Evolutionary conservation across 331 rosid genomes (phyloP).

Genomic region (Pyracantha coccinea): DNA sequence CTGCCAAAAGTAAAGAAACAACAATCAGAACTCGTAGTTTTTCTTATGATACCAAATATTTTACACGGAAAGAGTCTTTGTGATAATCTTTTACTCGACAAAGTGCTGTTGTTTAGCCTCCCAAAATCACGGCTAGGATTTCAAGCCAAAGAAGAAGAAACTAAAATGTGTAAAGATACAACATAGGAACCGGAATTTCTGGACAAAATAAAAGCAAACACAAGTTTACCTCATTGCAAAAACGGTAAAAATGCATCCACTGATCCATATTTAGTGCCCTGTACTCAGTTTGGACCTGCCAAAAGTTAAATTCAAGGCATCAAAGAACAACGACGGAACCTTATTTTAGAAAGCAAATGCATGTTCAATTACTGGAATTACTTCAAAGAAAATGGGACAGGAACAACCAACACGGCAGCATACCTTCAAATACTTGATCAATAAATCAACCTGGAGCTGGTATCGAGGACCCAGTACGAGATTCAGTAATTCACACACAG

Average conservation of each 20-base stretch:
- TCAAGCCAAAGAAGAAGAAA: not conserved
- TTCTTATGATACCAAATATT: not conserved
- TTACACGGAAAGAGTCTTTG: not conserved
- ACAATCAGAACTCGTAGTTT: not conserved
- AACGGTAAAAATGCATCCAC: slow-evolving; percentile 51
- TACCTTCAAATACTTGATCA: slow-evolving; percentile 56
- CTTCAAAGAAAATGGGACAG: not conserved
- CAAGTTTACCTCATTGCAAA: slow-evolving; percentile 46
- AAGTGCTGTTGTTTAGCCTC: not conserved
- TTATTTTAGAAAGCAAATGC: not conserved
- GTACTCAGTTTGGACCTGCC: slow-evolving; percentile 54
- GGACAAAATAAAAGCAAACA: not conserved
- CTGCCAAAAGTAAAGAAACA: slow-evolving; percentile 24
- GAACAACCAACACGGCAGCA: not conserved
- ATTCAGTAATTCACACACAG: slow-evolving; percentile 56
- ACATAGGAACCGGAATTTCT: not conserved
- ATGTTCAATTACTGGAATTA: not conserved
- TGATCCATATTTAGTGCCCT: slow-evolving; percentile 54
- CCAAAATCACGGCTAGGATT: not conserved
- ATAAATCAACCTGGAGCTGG: slow-evolving; percentile 36
- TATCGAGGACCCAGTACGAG: slow-evolving; percentile 53
- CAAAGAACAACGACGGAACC: not conserved
- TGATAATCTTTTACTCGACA: not conserved
- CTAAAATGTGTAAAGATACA: not conserved
- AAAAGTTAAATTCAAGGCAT: not conserved